Conservation (phyloP, 164 flowering plant species). For the Dillenia suffruticosa region DNA sequence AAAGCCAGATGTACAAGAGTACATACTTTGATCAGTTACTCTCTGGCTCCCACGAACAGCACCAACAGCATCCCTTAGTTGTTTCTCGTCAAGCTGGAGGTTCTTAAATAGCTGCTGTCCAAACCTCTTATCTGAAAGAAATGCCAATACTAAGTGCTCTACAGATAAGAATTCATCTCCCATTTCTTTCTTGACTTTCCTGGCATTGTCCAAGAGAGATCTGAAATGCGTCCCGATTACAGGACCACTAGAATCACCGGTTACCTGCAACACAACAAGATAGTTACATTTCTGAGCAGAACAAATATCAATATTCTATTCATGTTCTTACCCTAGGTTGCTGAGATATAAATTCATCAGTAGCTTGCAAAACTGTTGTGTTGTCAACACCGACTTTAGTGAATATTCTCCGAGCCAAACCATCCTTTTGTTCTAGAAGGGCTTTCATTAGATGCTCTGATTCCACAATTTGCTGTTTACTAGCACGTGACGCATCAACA, state of each 20-base stretch:
- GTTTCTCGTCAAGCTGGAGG: conserved; percentile 69
- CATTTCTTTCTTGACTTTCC: conserved; percentile 66
- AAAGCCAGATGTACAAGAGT: neutral
- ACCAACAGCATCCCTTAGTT: conserved; percentile 74
- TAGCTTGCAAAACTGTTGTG: conserved; percentile 74
- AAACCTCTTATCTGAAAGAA: conserved; percentile 73
- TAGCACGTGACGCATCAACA: conserved; percentile 63
- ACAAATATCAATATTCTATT: neutral
- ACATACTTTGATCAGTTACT: conserved; percentile 90
- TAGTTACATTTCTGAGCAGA: neutral
- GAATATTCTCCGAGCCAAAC: conserved; percentile 84
- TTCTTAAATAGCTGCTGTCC: conserved; percentile 72
- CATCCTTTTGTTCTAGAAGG: conserved; percentile 92
- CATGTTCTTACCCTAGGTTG: conserved; percentile 66
- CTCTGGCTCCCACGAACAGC: conserved; percentile 88
- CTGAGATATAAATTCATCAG: conserved; percentile 66
- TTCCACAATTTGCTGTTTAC: conserved; percentile 86
- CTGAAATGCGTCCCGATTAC: conserved; percentile 57
- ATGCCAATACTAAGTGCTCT: conserved; percentile 81
- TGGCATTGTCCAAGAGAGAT: conserved; percentile 60
- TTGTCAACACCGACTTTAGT: conserved; percentile 89
- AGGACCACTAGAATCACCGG: conserved; percentile 76
- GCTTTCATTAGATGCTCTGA: conserved; percentile 96
- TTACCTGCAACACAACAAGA: conserved; percentile 43
- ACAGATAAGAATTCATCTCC: conserved; percentile 86